These are phyloP conservation scores for Exserohilum rostratum DNA, from an alignment of 2,329 filamentous ascomycete species.

Conservation along the genomic window DNA sequence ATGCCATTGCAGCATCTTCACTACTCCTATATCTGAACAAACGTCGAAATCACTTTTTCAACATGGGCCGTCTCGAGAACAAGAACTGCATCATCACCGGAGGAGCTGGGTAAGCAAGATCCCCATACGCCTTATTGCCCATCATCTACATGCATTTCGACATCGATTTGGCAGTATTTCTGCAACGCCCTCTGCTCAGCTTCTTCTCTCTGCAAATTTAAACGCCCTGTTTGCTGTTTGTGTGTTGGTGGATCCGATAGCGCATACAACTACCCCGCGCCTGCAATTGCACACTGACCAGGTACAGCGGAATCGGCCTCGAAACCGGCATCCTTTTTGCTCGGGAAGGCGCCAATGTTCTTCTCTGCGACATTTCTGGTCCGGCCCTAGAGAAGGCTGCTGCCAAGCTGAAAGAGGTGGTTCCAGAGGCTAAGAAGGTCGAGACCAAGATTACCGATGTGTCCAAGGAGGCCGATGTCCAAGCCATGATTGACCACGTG, in stretches of 20 bases:
- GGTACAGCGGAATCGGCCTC: slow-evolving; percentile 80
- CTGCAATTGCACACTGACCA: slow-evolving; percentile 22
- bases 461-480: slow-evolving; percentile 80
- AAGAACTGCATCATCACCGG: slow-evolving; percentile 81
- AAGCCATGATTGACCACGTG: slow-evolving; percentile 73
- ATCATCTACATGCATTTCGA: background rate
- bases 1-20: slow-evolving; percentile 13
- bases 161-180: background rate
- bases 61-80: slow-evolving; percentile 62
- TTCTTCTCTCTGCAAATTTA: background rate
- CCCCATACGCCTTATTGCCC: background rate
- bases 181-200: background rate
- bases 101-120: slow-evolving; percentile 73
- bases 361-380: slow-evolving; percentile 84
- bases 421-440: slow-evolving; percentile 64
- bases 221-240: background rate
- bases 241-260: background rate
- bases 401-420: slow-evolving; percentile 74
- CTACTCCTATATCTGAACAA: slow-evolving; percentile 5
- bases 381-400: slow-evolving; percentile 78
- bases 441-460: slow-evolving; percentile 76
- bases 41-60: slow-evolving; percentile 31
- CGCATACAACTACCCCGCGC: background rate
- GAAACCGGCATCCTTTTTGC: slow-evolving; percentile 90
- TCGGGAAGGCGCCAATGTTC: slow-evolving; percentile 82